phyloP scores from a whole-genome alignment of 2,329 filamentous ascomycete species.

The Sclerotinia borealis region DNA sequence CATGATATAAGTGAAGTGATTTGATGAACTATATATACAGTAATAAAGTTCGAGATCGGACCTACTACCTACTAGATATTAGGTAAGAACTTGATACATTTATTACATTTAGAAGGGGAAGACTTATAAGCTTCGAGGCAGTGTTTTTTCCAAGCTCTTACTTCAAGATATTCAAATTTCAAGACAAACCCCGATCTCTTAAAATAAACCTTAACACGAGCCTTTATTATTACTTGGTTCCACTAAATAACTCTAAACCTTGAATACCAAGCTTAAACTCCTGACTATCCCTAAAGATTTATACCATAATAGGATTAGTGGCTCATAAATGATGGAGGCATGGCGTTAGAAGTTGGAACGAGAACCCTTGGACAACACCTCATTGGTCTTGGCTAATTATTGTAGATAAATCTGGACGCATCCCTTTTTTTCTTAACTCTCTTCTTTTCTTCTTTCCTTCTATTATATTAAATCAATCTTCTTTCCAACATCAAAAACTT shows the following conservation, averaged over 20 bases:
- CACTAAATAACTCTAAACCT: conserved; percentile 3
- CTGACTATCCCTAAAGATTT: neutral
- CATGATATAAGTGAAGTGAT: no score
- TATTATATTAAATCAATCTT: conserved; percentile 7
- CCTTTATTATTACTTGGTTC: neutral
- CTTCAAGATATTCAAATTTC: no score
- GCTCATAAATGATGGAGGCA: neutral
- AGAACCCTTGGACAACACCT: neutral
- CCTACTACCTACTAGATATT: no score
- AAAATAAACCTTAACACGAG: conserved; percentile 5
- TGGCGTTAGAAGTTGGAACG: neutral
- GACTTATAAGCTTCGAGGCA: no score
- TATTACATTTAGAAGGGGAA: no score
- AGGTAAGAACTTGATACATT: no score
- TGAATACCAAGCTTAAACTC: conserved; percentile 1
- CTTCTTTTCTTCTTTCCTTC: neutral
- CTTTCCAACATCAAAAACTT: neutral
- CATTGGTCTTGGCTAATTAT: neutral
- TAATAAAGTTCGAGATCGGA: no score
- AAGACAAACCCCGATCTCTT: neutral
- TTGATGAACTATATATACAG: no score
- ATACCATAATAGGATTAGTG: neutral
- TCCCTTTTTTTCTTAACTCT: neutral
- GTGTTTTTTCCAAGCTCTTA: neutral
- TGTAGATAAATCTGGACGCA: neutral